Conservation (phyloP, 371 early-diverging fungal species). For the Mucor plumbeus region DNA sequence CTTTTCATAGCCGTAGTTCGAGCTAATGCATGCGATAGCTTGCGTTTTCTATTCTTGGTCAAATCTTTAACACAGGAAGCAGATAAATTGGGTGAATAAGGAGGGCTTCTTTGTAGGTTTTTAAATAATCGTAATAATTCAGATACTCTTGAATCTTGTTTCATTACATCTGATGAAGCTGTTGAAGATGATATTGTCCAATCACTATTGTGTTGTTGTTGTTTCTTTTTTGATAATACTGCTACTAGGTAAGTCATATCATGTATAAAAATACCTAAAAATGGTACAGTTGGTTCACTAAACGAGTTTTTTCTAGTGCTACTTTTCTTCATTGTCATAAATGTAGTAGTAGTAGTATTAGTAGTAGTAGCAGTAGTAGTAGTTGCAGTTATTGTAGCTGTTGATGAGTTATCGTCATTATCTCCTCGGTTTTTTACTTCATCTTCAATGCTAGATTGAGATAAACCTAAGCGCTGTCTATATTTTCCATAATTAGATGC, state of each 20-base stretch:
- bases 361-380: too few species aligned
- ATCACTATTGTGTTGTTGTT: slow-evolving; percentile 26
- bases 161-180: slow-evolving; percentile 19
- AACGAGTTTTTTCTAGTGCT: slow-evolving; percentile 20
- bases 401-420: slow-evolving; percentile 10
- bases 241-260: slow-evolving; percentile 78
- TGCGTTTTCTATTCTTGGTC: slow-evolving; percentile 54
- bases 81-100: slow-evolving; percentile 62
- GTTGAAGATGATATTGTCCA: slow-evolving; percentile 12
- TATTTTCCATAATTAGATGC: slow-evolving; percentile 72
- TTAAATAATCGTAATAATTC: slow-evolving; percentile 55
- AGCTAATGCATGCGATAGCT: slow-evolving; percentile 47
- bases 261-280: slow-evolving; percentile 78
- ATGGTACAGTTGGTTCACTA: slow-evolving; percentile 72
- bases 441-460: slow-evolving; percentile 11
- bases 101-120: slow-evolving; percentile 63
- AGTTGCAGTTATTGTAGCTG: neutral
- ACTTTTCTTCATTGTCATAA: neutral
- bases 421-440: neutral
- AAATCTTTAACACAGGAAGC: slow-evolving; percentile 55
- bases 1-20: slow-evolving; percentile 29
- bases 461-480: slow-evolving; percentile 53
- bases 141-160: slow-evolving; percentile 52
- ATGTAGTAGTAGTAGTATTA: neutral
- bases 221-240: slow-evolving; percentile 24